Evolutionary conservation across 1,284 basidiomycete genomes (phyloP).

Genomic region (Leccinum proximum): DNA sequence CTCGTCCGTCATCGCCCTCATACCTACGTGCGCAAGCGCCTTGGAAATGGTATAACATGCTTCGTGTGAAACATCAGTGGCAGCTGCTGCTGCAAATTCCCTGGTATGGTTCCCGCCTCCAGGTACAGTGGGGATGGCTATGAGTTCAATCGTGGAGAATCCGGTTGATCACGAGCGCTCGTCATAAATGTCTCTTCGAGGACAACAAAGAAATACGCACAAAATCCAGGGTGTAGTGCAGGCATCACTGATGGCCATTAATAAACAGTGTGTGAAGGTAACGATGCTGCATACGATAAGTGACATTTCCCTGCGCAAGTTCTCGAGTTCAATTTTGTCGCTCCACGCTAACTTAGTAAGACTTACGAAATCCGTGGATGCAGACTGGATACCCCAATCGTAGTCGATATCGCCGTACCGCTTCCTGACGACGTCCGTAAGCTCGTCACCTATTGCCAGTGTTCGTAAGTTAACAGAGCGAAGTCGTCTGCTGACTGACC

Average conservation of each 20-base stretch:
- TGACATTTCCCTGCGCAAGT: conserved; percentile 53
- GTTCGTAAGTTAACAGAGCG: neutral
- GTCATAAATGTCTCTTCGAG: neutral
- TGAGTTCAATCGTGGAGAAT: neutral
- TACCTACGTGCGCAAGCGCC: conserved; percentile 54
- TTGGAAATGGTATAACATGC: conserved; percentile 53
- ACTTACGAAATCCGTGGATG: conserved; percentile 64
- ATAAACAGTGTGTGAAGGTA: neutral
- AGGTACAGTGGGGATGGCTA: conserved; percentile 48
- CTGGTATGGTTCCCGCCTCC: conserved; percentile 65
- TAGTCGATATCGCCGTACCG: conserved; percentile 52
- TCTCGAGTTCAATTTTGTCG: neutral
- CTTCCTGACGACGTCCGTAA: conserved; percentile 47
- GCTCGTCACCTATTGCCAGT: conserved; percentile 45
- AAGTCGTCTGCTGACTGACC: conserved; percentile 34
- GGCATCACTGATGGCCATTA: conserved; percentile 36
- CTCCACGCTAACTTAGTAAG: neutral
- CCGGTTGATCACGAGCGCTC: neutral
- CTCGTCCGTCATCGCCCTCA: conserved; percentile 54
- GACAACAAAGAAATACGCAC: conserved; percentile 23
- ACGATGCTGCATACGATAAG: conserved; percentile 40
- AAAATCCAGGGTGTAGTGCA: conserved; percentile 44
- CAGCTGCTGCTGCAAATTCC: conserved; percentile 52
- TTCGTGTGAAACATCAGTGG: conserved; percentile 52
- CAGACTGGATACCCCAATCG: conserved; percentile 52